Conservation (phyloP, 2,329 filamentous ascomycete species). For the Alternaria sp. region DNA sequence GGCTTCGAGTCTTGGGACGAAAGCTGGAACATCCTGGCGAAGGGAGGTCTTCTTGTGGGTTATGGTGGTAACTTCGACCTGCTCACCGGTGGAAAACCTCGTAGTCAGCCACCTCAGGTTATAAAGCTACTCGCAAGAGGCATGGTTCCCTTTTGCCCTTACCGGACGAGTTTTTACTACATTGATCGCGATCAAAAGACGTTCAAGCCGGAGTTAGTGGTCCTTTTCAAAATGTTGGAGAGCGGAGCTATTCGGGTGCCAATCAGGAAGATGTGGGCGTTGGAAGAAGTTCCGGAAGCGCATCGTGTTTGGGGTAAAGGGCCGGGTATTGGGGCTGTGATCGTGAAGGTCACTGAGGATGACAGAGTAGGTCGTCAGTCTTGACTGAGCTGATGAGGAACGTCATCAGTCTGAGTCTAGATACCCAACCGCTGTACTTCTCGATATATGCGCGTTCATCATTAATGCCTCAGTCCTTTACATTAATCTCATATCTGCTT, state of each 20-base stretch:
- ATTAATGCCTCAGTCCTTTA: neutral
- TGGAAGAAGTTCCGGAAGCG: constrained; percentile 37
- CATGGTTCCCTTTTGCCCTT: constrained; percentile 28
- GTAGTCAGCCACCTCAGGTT: constrained; percentile 21
- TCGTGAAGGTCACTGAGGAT: constrained; percentile 24
- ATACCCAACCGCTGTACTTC: neutral
- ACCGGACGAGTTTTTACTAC: constrained; percentile 37
- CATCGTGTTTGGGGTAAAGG: constrained; percentile 34
- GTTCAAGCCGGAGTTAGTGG: constrained; percentile 33
- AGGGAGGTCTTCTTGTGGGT: constrained; percentile 46
- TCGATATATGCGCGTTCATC: neutral
- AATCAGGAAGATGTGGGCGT: constrained; percentile 33
- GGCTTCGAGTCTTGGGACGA: constrained; percentile 61
- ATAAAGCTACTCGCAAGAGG: constrained; percentile 35
- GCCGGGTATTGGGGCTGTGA: constrained; percentile 33
- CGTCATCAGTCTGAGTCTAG: neutral
- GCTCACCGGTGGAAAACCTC: constrained; percentile 26
- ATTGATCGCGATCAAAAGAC: constrained; percentile 32
- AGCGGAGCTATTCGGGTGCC: constrained; percentile 31
- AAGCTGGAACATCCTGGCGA: constrained; percentile 53
- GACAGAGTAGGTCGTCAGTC: neutral
- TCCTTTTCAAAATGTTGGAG: constrained; percentile 22
- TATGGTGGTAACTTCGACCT: constrained; percentile 35
- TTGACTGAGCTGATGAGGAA: neutral
- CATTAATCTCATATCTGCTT: neutral